Conservation (phyloP, 345 rosid genomes). For the Gossypium sturtianum region DNA sequence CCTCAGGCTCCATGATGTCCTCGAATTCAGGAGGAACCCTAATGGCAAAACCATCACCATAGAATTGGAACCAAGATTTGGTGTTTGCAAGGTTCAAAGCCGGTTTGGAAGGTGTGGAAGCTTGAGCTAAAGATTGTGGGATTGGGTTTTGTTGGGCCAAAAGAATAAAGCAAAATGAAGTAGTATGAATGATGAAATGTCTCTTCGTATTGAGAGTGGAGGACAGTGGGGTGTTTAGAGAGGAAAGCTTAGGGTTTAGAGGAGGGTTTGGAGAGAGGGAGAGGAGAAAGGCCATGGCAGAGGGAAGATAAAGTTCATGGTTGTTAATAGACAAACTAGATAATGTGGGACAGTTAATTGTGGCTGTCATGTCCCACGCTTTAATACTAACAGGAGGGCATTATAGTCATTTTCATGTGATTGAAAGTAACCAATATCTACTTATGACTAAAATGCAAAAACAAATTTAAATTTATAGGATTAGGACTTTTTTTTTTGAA, state of each 20-base stretch:
- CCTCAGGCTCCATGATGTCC: slow-evolving; percentile 93
- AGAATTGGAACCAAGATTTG: slow-evolving; percentile 82
- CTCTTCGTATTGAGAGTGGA: slow-evolving; percentile 29
- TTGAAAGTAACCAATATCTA: background rate
- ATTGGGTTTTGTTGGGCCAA: slow-evolving; percentile 38
- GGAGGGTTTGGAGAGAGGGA: slow-evolving; percentile 40
- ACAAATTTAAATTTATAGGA: too few species aligned
- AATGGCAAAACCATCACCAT: slow-evolving; percentile 77
- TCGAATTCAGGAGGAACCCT: slow-evolving; percentile 82
- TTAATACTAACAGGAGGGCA: slow-evolving; percentile 4
- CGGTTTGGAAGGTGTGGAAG: slow-evolving; percentile 41
- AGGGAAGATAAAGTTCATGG: slow-evolving; percentile 29
- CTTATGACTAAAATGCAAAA: too few species aligned
- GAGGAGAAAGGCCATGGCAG: slow-evolving; percentile 63
- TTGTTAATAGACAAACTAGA: slow-evolving; percentile 22
- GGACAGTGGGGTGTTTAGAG: slow-evolving; percentile 16
- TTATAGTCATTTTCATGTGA: slow-evolving; percentile 1
- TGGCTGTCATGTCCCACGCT: background rate
- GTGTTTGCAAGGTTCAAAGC: slow-evolving; percentile 57
- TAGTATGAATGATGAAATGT: slow-evolving; percentile 42
- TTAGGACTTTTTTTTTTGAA: too few species aligned
- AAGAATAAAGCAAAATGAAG: slow-evolving; percentile 37
- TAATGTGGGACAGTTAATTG: slow-evolving; percentile 28
- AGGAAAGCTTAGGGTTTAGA: slow-evolving; percentile 16
- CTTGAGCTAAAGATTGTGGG: slow-evolving; percentile 45